These are phyloP conservation scores for Colletotrichum spaethianum DNA, from an alignment of 2,329 filamentous ascomycete species.

Conservation along the genomic window DNA sequence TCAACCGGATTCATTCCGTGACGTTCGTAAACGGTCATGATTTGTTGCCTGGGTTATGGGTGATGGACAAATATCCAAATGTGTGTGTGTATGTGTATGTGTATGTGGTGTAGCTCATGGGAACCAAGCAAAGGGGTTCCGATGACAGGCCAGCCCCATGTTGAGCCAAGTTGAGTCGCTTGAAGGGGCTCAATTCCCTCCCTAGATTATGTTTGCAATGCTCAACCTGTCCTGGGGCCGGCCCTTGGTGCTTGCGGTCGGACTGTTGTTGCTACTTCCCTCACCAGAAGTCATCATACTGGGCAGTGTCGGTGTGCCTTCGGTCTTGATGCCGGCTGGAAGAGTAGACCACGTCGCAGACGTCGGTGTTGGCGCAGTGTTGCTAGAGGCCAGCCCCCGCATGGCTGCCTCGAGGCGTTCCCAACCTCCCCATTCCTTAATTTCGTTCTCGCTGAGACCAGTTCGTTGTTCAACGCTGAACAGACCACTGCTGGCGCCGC, in stretches of 20 bases:
- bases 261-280: conserved; percentile 47
- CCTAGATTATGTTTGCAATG: conserved; percentile 62
- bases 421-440: conserved; percentile 86
- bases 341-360: conserved; percentile 52
- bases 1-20: conserved; percentile 25
- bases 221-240: conserved; percentile 54
- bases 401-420: conserved; percentile 73
- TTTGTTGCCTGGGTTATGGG: conserved; percentile 19
- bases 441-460: conserved; percentile 69
- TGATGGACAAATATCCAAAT: conserved; percentile 13
- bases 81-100: background rate
- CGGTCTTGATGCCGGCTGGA: conserved; percentile 54
- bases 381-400: conserved; percentile 48
- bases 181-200: background rate
- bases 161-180: background rate
- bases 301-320: conserved; percentile 46
- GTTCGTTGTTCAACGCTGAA: conserved; percentile 64
- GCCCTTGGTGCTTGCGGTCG: conserved; percentile 45
- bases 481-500: conserved; percentile 53
- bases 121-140: background rate
- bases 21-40: conserved; percentile 32
- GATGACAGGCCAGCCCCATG: background rate
- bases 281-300: conserved; percentile 43
- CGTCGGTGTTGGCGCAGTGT: conserved; percentile 49
- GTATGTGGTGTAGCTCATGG: background rate